Conservation (phyloP, 139 green algal species). For the Micractinium conductrix region DNA sequence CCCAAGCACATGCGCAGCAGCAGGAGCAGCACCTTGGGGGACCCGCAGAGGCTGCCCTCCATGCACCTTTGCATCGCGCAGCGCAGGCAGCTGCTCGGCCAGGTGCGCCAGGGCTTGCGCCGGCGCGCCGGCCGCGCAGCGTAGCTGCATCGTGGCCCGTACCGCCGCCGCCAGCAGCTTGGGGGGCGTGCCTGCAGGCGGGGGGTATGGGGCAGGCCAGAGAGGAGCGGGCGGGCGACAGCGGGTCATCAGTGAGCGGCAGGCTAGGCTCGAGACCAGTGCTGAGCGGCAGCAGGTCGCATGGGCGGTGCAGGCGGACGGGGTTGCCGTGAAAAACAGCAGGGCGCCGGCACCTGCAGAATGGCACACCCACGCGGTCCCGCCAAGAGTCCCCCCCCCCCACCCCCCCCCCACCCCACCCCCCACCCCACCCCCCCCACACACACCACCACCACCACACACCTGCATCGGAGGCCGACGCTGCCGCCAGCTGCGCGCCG, state of each 20-base stretch:
- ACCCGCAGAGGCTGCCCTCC: too few species aligned
- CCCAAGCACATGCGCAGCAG: too few species aligned
- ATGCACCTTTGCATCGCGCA: neutral
- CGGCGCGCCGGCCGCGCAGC: slow-evolving; percentile 32
- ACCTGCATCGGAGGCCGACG: slow-evolving; percentile 18
- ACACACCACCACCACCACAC: too few species aligned
- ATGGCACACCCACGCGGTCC: too few species aligned
- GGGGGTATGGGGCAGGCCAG: neutral
- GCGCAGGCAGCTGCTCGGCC: slow-evolving; percentile 31
- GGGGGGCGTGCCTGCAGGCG: neutral
- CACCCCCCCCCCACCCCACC: neutral
- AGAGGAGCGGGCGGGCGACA: too few species aligned
- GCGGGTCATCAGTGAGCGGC: too few species aligned
- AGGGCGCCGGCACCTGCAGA: too few species aligned
- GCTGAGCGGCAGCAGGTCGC: neutral
- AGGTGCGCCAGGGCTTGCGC: slow-evolving; percentile 40
- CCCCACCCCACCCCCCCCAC: neutral
- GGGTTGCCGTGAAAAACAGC: too few species aligned
- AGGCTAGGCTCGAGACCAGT: neutral
- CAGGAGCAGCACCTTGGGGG: too few species aligned
- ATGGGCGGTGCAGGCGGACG: too few species aligned
- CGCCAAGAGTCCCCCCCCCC: too few species aligned
- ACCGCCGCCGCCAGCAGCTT: slow-evolving; percentile 21
- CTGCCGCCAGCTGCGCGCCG: slow-evolving; percentile 28
- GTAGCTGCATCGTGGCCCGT: slow-evolving; percentile 25